A percentile compares a stretch with the other conserved stretches of the same genome.
These are phyloP conservation scores for Ilex aquifolium DNA, from an alignment of 257 asterid genomes.

Conservation along the genomic window DNA sequence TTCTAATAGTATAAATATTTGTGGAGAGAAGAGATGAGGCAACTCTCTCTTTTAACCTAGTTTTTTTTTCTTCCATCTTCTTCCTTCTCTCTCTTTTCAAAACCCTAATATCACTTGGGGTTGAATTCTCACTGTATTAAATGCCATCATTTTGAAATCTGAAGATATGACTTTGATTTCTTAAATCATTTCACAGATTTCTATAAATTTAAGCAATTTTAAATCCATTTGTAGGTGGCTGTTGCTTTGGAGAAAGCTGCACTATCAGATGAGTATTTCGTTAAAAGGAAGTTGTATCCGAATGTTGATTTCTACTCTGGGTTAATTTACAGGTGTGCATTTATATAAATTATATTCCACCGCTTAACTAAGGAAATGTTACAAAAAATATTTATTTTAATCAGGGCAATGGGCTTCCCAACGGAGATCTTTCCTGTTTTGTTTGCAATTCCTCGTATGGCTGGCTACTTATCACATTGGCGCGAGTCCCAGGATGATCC, in stretches of 20 bases:
- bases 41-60: too few relatives aligned
- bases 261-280: constrained; percentile 87
- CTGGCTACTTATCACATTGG: constrained; percentile 98
- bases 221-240: constrained; percentile 65
- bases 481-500: constrained; percentile 91
- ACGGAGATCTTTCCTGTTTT: constrained; percentile 93
- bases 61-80: too few relatives aligned
- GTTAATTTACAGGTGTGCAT: constrained; percentile 68
- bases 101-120: too few relatives aligned
- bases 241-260: constrained; percentile 98
- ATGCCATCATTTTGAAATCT: too few relatives aligned
- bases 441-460: constrained; percentile 98
- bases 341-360: neutral
- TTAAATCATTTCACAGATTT: too few relatives aligned
- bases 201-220: too few relatives aligned
- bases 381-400: neutral
- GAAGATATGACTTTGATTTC: too few relatives aligned
- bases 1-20: too few relatives aligned
- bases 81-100: too few relatives aligned
- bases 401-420: constrained; percentile 99
- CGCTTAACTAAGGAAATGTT: neutral
- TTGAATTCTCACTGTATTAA: too few relatives aligned
- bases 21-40: too few relatives aligned
- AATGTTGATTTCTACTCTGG: constrained; percentile 99
- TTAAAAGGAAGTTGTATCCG: constrained; percentile 93